phyloP scores from a whole-genome alignment of 1,284 basidiomycete genomes.

The Ustilago hordei region DNA sequence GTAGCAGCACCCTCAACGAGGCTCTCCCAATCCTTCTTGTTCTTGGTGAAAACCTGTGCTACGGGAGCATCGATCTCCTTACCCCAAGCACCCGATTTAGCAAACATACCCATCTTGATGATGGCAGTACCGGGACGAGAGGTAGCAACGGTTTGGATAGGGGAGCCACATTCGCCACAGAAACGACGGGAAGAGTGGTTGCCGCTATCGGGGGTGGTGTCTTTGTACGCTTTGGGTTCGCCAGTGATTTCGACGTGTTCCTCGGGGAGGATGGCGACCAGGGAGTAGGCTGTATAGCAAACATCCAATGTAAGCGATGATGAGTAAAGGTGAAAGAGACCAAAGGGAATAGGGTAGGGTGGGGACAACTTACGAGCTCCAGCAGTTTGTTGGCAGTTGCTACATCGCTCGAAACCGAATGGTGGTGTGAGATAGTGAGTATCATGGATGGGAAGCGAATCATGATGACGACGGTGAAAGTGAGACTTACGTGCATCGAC shows the following conservation, averaged over 20 bases:
- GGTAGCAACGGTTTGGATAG: constrained; percentile 20
- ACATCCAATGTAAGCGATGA: not conserved
- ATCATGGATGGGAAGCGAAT: not conserved
- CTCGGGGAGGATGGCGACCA: constrained; percentile 30
- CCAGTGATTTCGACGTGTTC: constrained; percentile 31
- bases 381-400: constrained; percentile 41
- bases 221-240: constrained; percentile 27
- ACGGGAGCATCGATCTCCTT: constrained; percentile 16
- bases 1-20: constrained; percentile 19
- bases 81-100: constrained; percentile 13
- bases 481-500: constrained; percentile 31
- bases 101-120: constrained; percentile 45
- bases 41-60: constrained; percentile 23
- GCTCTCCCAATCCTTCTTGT: constrained; percentile 32
- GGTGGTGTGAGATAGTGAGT: not conserved
- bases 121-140: constrained; percentile 15
- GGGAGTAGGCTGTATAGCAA: constrained; percentile 16
- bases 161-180: constrained; percentile 27
- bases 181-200: constrained; percentile 24
- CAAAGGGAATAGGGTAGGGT: not conserved
- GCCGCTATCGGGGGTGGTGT: constrained; percentile 25
- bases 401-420: not conserved
- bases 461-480: not conserved
- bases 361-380: constrained; percentile 23
- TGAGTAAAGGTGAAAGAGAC: not conserved